Percentiles rank a stretch among this genome's conserved stretches.
phyloP scores from a whole-genome alignment of 1,284 basidiomycete genomes.

The Apiotrichum gamsii region DNA sequence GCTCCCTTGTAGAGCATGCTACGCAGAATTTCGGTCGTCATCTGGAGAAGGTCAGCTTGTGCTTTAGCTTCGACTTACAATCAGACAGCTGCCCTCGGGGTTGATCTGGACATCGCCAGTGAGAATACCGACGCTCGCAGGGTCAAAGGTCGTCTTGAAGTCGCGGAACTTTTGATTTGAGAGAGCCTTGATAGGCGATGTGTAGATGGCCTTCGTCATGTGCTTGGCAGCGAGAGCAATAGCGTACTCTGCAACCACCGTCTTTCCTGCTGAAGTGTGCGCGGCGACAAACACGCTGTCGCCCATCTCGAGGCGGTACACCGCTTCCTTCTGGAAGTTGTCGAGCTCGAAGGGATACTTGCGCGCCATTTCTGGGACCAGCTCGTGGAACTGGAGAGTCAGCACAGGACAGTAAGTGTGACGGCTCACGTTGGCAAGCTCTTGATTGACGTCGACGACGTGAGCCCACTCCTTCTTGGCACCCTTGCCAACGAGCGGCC shows the following conservation, averaged over 20 bases:
- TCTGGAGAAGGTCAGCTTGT: slow-evolving; percentile 41
- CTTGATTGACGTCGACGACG: slow-evolving; percentile 86
- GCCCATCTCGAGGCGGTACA: slow-evolving; percentile 95
- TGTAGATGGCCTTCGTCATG: slow-evolving; percentile 98
- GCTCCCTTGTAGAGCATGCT: slow-evolving; percentile 99
- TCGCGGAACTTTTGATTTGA: slow-evolving; percentile 99
- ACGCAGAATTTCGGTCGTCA: slow-evolving; percentile 98
- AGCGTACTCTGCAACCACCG: slow-evolving; percentile 98
- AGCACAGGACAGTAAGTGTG: too few species aligned
- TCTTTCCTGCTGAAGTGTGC: slow-evolving; percentile 94
- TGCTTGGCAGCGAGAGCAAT: slow-evolving; percentile 94
- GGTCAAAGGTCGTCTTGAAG: slow-evolving; percentile 94
- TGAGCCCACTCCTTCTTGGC: slow-evolving; percentile 96
- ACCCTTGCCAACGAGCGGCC: too few species aligned
- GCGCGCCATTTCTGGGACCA: slow-evolving; percentile 48
- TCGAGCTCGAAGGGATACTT: slow-evolving; percentile 81
- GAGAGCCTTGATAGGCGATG: slow-evolving; percentile 96
- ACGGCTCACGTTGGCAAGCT: slow-evolving; percentile 61
- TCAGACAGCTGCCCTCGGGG: slow-evolving; percentile 91
- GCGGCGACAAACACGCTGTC: slow-evolving; percentile 98
- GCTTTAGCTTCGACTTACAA: slow-evolving; percentile 54
- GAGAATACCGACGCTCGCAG: slow-evolving; percentile 87
- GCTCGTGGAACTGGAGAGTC: slow-evolving; percentile 47
- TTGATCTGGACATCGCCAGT: slow-evolving; percentile 99
- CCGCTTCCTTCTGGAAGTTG: slow-evolving; percentile 94